A percentile compares a stretch with the other conserved stretches of the same genome.
These are phyloP conservation scores for Ogataea naganishii DNA, from an alignment of 805 yeast species.

Conservation along the genomic window DNA sequence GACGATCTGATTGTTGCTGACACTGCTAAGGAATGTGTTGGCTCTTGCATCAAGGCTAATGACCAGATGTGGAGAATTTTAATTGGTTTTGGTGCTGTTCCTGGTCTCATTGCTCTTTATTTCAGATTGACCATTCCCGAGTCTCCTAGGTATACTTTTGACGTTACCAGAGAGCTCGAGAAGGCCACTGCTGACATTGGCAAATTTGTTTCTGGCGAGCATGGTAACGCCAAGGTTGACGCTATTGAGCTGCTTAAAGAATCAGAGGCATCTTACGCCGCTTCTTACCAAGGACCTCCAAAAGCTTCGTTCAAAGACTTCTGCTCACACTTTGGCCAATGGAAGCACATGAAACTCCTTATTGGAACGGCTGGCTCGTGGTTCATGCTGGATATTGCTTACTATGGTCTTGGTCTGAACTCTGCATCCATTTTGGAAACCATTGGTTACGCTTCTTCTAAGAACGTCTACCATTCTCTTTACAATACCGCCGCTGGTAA, in stretches of 20 bases:
- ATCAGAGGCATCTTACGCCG: slow-evolving; percentile 33
- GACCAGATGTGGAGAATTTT: slow-evolving; percentile 94
- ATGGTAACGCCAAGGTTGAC: slow-evolving; percentile 39
- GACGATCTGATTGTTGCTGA: slow-evolving; percentile 44
- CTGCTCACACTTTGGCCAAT: slow-evolving; percentile 63
- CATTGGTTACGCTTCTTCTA: slow-evolving; percentile 72
- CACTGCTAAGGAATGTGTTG: slow-evolving; percentile 52
- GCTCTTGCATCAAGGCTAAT: slow-evolving; percentile 63
- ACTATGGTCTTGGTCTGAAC: slow-evolving; percentile 82
- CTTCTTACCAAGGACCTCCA: slow-evolving; percentile 45
- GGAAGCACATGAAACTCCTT: slow-evolving; percentile 80
- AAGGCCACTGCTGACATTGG: slow-evolving; percentile 49
- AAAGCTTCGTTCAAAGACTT: slow-evolving; percentile 78
- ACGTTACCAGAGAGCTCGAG: slow-evolving; percentile 52
- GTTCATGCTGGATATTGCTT: slow-evolving; percentile 87
- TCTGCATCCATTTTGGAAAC: slow-evolving; percentile 70
- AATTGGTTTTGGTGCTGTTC: slow-evolving; percentile 85
- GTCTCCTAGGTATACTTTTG: slow-evolving; percentile 86
- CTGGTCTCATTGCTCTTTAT: slow-evolving; percentile 78
- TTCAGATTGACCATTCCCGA: slow-evolving; percentile 92
- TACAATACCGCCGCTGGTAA: slow-evolving; percentile 86
- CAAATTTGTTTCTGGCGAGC: slow-evolving; percentile 39
- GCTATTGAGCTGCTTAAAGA: slow-evolving; percentile 36
- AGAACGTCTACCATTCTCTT: slow-evolving; percentile 60
- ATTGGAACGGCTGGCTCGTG: slow-evolving; percentile 88